phyloP scores from a whole-genome alignment of 169 alveolate genomes.

The Eimeria falciformis region DNA sequence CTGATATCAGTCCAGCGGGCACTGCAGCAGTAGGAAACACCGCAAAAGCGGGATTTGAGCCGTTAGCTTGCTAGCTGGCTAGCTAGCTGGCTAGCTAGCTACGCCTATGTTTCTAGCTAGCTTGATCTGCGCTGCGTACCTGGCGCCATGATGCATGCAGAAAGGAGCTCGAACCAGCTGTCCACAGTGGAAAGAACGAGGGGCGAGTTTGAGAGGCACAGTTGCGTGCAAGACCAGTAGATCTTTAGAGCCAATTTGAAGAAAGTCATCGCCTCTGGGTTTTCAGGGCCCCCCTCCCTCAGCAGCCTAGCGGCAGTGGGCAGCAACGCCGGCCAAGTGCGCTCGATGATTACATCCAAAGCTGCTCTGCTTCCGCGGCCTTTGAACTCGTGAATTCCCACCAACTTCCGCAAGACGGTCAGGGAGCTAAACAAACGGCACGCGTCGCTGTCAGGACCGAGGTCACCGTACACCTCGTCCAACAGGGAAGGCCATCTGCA shows the following conservation, averaged over 20 bases:
- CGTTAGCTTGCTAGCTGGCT: too few relatives aligned
- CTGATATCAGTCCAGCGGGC: slow-evolving; percentile 8
- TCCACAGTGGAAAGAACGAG: slow-evolving; percentile 66
- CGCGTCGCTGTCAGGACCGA: slow-evolving; percentile 13
- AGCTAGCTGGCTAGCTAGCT: too few relatives aligned
- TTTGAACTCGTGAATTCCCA: slow-evolving; percentile 33
- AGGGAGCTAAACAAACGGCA: slow-evolving; percentile 13
- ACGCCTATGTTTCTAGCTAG: neutral
- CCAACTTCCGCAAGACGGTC: slow-evolving; percentile 35
- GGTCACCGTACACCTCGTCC: slow-evolving; percentile 41
- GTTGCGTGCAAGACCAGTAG: slow-evolving; percentile 57
- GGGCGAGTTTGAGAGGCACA: slow-evolving; percentile 35
- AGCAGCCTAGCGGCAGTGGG: slow-evolving; percentile 65
- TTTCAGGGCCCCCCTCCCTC: slow-evolving; percentile 23
- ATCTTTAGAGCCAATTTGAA: slow-evolving; percentile 34
- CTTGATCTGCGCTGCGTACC: slow-evolving; percentile 1
- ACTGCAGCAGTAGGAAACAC: slow-evolving; percentile 25
- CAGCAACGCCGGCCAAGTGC: slow-evolving; percentile 61
- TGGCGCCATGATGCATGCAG: neutral
- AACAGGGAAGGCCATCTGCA: slow-evolving; percentile 46
- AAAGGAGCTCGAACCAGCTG: slow-evolving; percentile 66
- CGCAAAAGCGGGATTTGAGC: neutral
- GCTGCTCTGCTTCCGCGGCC: slow-evolving; percentile 39
- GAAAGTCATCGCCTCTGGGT: slow-evolving; percentile 58
- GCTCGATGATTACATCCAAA: slow-evolving; percentile 18